These are phyloP conservation scores for Cystodermella granulosa DNA, from an alignment of 1,284 basidiomycete genomes.

Conservation along the genomic window DNA sequence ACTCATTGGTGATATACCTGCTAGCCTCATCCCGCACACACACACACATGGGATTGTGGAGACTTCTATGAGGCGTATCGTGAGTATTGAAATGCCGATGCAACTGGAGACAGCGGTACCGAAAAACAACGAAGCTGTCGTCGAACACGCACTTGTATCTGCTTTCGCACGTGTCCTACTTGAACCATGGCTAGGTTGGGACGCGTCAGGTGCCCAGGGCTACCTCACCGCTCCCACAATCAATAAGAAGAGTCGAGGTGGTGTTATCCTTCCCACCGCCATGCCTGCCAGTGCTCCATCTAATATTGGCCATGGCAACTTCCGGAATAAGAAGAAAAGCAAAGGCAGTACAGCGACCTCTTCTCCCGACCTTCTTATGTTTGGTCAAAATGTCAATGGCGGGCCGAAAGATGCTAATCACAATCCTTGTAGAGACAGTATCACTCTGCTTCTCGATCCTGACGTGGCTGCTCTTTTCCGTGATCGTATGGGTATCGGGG, in stretches of 20 bases:
- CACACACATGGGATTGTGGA: slow-evolving; percentile 53
- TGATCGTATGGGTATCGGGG: background rate
- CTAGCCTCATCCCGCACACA: slow-evolving; percentile 38
- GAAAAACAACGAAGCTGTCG: background rate
- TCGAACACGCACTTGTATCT: slow-evolving; percentile 12
- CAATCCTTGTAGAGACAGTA: background rate
- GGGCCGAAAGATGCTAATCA: background rate
- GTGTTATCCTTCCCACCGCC: background rate
- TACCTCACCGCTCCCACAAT: background rate
- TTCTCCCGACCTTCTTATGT: background rate
- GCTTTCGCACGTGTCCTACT: slow-evolving; percentile 17
- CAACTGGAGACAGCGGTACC: background rate
- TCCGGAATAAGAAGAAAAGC: slow-evolving; percentile 1
- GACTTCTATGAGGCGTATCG: slow-evolving; percentile 47
- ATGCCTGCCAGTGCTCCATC: background rate
- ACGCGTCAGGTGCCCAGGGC: slow-evolving; percentile 1
- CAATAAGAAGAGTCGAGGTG: background rate
- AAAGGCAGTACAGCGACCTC: background rate
- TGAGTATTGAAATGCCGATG: slow-evolving; percentile 18
- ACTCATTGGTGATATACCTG: slow-evolving; percentile 42
- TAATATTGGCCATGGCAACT: too few species aligned
- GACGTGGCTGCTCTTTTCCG: background rate
- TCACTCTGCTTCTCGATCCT: background rate
- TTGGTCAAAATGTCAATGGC: background rate
- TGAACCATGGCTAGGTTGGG: slow-evolving; percentile 21